Percentiles rank a stretch among this genome's conserved stretches.
phyloP scores from a whole-genome alignment of 805 yeast genomes.

The Spathaspora hagerdaliae region DNA sequence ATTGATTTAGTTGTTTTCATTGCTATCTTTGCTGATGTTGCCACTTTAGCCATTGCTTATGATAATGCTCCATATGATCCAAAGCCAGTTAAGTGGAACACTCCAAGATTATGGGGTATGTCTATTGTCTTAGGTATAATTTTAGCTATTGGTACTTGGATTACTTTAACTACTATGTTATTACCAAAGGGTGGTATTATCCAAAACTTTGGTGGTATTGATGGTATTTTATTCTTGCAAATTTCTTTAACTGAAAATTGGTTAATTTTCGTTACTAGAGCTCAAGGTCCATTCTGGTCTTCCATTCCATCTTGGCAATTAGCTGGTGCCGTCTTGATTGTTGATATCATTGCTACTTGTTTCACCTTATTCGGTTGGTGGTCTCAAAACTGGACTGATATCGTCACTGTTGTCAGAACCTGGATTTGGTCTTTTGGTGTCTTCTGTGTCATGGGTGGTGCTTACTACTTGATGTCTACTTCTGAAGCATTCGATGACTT shows the following conservation, averaged over 20 bases:
- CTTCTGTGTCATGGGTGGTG: conserved; percentile 95
- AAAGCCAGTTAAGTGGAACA: conserved; percentile 93
- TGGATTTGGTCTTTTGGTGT: conserved; percentile 96
- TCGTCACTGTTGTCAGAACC: conserved; percentile 89
- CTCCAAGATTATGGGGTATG: conserved; percentile 97
- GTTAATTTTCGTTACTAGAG: conserved; percentile 95
- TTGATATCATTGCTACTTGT: conserved; percentile 88
- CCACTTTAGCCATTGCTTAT: conserved; percentile 94
- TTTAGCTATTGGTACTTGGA: conserved; percentile 92
- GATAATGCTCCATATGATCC: conserved; percentile 95
- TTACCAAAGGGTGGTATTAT: conserved; percentile 87
- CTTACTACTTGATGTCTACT: conserved; percentile 87
- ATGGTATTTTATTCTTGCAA: conserved; percentile 91
- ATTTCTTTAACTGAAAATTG: conserved; percentile 95
- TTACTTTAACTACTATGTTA: conserved; percentile 91
- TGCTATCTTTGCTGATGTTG: conserved; percentile 97
- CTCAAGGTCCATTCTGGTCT: conserved; percentile 98
- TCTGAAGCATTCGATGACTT: conserved; percentile 77
- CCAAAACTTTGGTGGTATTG: conserved; percentile 92
- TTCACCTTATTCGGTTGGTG: conserved; percentile 96
- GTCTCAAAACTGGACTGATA: conserved; percentile 96
- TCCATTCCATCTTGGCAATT: conserved; percentile 95
- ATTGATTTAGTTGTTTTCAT: conserved; percentile 92
- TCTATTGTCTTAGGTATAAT: conserved; percentile 81
- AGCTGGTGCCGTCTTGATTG: conserved; percentile 87